Evolutionary conservation across 148 eudicot genomes (phyloP).

Genomic region (Polygonum aviculare): DNA sequence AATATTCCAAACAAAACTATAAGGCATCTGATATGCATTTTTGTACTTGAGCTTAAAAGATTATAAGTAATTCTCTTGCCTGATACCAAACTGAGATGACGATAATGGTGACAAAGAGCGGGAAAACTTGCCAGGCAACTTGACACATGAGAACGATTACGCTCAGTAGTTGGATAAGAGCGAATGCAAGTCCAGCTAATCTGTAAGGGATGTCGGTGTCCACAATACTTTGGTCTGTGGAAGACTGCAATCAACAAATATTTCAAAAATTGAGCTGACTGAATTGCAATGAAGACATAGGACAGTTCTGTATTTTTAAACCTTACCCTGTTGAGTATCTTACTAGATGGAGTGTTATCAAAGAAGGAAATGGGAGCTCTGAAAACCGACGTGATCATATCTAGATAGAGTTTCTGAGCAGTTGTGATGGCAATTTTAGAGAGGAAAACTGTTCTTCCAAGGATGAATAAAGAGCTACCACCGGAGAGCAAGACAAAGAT

Average conservation of each 20-base stretch:
- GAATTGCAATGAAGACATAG: background rate
- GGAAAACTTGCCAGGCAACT: slow-evolving; percentile 72
- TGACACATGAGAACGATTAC: slow-evolving; percentile 70
- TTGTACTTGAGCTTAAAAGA: background rate
- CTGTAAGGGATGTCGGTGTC: slow-evolving; percentile 88
- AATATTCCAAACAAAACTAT: background rate
- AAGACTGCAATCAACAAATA: slow-evolving; percentile 42
- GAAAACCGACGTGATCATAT: slow-evolving; percentile 66
- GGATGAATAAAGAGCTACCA: slow-evolving; percentile 70
- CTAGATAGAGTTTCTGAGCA: slow-evolving; percentile 47
- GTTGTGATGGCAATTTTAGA: slow-evolving; percentile 82
- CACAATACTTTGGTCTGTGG: slow-evolving; percentile 85
- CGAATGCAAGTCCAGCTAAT: slow-evolving; percentile 88
- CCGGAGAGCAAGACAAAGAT: slow-evolving; percentile 58
- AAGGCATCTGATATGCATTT: background rate
- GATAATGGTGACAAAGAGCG: slow-evolving; percentile 51
- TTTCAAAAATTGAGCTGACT: background rate
- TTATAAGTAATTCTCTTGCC: slow-evolving; percentile 28
- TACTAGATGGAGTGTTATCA: slow-evolving; percentile 80
- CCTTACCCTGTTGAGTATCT: slow-evolving; percentile 70
- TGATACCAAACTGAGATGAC: slow-evolving; percentile 78
- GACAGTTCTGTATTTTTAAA: background rate
- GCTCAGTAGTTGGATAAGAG: slow-evolving; percentile 72
- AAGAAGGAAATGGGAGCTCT: slow-evolving; percentile 84
- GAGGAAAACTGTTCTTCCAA: slow-evolving; percentile 72